These are phyloP conservation scores for Sporothrix phasma DNA, from an alignment of 2,329 filamentous ascomycete genomes.

Conservation along the genomic window DNA sequence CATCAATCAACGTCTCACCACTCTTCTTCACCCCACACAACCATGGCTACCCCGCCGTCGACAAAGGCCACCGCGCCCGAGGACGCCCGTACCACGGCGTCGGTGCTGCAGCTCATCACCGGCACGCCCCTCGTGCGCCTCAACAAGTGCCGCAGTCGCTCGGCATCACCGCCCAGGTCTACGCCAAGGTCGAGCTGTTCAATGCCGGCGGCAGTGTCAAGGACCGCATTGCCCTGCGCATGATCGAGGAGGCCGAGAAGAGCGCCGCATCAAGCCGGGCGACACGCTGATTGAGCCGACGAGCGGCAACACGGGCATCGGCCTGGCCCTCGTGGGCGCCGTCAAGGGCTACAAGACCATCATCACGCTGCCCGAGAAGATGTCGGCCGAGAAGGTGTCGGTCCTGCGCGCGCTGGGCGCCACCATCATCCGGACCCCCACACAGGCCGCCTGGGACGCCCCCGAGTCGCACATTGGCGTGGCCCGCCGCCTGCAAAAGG, in stretches of 20 bases:
- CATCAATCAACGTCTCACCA: no score
- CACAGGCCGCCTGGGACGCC: constrained; percentile 85
- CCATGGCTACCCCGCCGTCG: constrained; percentile 9
- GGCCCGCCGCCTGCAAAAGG: constrained; percentile 78
- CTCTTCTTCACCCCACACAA: background rate
- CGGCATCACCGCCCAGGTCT: constrained; percentile 80
- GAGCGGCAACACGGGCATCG: constrained; percentile 96
- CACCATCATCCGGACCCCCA: constrained; percentile 95
- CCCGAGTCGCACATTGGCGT: constrained; percentile 97
- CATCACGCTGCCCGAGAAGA: constrained; percentile 97
- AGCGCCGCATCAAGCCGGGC: constrained; percentile 86
- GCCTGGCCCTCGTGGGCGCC: constrained; percentile 82
- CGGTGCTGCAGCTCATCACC: constrained; percentile 63
- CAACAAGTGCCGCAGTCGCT: constrained; percentile 88
- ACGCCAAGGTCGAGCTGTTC: constrained; percentile 86
- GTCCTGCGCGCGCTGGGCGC: constrained; percentile 88
- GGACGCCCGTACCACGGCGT: constrained; percentile 6
- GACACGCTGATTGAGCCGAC: constrained; percentile 97
- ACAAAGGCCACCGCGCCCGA: background rate
- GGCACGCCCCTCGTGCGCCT: constrained; percentile 92
- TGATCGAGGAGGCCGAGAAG: constrained; percentile 93
- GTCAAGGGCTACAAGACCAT: constrained; percentile 98
- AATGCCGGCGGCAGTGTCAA: constrained; percentile 92
- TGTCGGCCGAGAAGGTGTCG: constrained; percentile 96
- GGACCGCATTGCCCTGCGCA: constrained; percentile 88